A percentile compares a stretch with the other conserved stretches of the same genome.
phyloP scores from a whole-genome alignment of 192 early-diverging fungal genomes.

The Umbelopsis isabellina region DNA sequence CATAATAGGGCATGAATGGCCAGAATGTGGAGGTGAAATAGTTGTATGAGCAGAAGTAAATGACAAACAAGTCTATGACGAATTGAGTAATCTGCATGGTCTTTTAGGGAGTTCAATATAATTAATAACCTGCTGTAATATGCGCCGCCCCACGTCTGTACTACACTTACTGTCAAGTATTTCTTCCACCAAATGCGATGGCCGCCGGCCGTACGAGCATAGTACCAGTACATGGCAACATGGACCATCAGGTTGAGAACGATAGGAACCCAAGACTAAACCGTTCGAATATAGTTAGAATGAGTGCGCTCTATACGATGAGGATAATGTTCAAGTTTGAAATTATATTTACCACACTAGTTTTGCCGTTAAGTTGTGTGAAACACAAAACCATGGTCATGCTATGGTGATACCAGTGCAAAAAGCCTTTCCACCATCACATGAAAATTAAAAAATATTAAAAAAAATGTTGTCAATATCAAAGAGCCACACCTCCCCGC shows the following conservation, averaged over 20 bases:
- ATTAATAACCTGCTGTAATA: too few relatives aligned
- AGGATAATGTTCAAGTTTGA: not conserved
- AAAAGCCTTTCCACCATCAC: constrained; percentile 59
- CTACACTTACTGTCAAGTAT: constrained; percentile 64
- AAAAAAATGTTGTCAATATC: constrained; percentile 7
- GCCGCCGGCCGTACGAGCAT: constrained; percentile 72
- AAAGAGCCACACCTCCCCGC: not conserved
- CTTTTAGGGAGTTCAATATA: not conserved
- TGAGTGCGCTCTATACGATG: too few relatives aligned
- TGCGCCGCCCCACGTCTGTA: not conserved
- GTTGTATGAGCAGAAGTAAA: constrained; percentile 85
- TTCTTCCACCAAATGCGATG: constrained; percentile 91
- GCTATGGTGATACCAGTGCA: constrained; percentile 91
- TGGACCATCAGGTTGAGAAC: constrained; percentile 85
- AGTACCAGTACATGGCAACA: constrained; percentile 90
- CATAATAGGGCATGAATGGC: constrained; percentile 59
- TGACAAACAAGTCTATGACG: constrained; percentile 80
- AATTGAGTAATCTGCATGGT: constrained; percentile 90
- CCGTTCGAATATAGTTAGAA: too few relatives aligned
- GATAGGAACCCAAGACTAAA: constrained; percentile 72
- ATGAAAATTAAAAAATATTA: not conserved
- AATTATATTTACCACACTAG: constrained; percentile 67
- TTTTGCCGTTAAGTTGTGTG: constrained; percentile 70
- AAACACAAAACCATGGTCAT: constrained; percentile 88
- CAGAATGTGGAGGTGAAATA: constrained; percentile 72